These are phyloP conservation scores for Hysterangium stoloniferum DNA, from an alignment of 768 basidiomycete species.

Conservation along the genomic window DNA sequence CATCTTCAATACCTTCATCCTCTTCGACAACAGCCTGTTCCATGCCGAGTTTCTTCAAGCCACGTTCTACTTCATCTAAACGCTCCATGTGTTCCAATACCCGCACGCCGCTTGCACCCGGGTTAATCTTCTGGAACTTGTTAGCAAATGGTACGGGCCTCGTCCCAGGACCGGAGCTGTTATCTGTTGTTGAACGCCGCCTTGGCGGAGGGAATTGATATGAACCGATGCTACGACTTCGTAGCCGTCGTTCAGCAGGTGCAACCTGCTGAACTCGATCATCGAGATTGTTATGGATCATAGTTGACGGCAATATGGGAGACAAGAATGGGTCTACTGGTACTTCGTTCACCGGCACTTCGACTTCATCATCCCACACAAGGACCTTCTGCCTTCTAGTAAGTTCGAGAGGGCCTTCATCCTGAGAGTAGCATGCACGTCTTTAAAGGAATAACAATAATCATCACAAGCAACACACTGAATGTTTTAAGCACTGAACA, in stretches of 20 bases:
- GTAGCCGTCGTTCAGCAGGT: slow-evolving; percentile 43
- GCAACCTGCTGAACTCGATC: slow-evolving; percentile 18
- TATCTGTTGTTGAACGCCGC: slow-evolving; percentile 53
- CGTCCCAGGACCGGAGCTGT: slow-evolving; percentile 43
- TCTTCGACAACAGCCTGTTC: slow-evolving; percentile 44
- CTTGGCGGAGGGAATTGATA: slow-evolving; percentile 72
- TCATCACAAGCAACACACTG: slow-evolving; percentile 36
- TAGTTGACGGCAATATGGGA: slow-evolving; percentile 25
- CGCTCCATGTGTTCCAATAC: slow-evolving; percentile 82
- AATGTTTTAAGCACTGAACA: slow-evolving; percentile 72
- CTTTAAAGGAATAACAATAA: slow-evolving; percentile 5
- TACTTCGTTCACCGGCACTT: slow-evolving; percentile 43
- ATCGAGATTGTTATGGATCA: slow-evolving; percentile 15
- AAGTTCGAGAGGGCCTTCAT: slow-evolving; percentile 86
- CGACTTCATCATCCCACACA: slow-evolving; percentile 84
- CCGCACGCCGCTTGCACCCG: slow-evolving; percentile 79
- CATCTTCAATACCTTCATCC: slow-evolving; percentile 47
- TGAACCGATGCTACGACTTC: slow-evolving; percentile 12
- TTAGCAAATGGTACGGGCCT: slow-evolving; percentile 77
- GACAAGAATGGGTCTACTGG: neutral
- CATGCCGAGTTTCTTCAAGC: slow-evolving; percentile 63
- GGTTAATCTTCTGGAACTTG: slow-evolving; percentile 79
- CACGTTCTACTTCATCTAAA: slow-evolving; percentile 74
- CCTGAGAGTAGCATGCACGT: slow-evolving; percentile 37
- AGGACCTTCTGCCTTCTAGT: slow-evolving; percentile 75